phyloP scores from a whole-genome alignment of 2,329 filamentous ascomycete species.

The Cordyceps sp. region DNA sequence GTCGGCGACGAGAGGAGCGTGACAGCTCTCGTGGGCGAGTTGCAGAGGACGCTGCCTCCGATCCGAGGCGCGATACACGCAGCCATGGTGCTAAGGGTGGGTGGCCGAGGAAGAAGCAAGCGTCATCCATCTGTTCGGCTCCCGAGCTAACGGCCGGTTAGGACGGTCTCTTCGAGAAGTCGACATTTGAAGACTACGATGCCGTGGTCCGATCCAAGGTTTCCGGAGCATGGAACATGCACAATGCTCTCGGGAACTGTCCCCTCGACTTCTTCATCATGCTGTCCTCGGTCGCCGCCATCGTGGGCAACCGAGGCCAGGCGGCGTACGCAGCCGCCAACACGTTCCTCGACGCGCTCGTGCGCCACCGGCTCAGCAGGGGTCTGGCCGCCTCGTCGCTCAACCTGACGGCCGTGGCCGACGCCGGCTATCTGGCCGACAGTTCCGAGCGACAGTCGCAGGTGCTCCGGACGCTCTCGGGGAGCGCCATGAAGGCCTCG shows the following conservation, averaged over 20 bases:
- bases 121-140: no score
- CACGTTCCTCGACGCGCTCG: background rate
- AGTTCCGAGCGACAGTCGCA: conserved; percentile 24
- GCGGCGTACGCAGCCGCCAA: background rate
- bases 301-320: background rate
- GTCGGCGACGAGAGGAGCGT: background rate
- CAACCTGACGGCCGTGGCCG: conserved; percentile 24
- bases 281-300: background rate
- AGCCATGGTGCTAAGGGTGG: background rate
- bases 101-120: no score
- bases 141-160: no score
- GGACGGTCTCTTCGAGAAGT: background rate
- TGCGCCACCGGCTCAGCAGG: background rate
- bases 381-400: conserved; percentile 6
- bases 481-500: conserved; percentile 31
- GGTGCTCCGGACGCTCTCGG: conserved; percentile 28
- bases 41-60: background rate
- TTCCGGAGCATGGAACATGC: background rate
- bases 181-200: background rate
- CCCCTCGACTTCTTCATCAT: background rate
- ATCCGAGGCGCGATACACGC: background rate
- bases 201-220: background rate
- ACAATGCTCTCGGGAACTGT: background rate
- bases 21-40: background rate
- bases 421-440: conserved; percentile 32